A percentile compares a stretch with the other conserved stretches of the same genome.
These are phyloP conservation scores for Vaccinium myrtillus DNA, from an alignment of 148 eudicot genomes.

Conservation along the genomic window DNA sequence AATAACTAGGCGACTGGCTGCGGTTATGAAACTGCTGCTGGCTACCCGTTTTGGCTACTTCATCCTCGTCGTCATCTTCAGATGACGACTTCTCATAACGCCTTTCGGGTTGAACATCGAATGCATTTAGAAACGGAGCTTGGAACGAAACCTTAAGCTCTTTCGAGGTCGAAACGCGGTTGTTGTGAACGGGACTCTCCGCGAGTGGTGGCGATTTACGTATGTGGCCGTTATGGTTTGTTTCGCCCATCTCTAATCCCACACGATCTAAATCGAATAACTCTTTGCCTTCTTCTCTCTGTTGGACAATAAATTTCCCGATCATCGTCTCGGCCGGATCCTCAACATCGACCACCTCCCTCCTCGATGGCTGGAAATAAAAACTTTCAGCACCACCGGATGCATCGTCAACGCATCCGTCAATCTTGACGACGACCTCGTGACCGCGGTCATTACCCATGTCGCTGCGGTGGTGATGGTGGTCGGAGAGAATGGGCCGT, in stretches of 20 bases:
- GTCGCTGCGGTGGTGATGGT: background rate
- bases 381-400: background rate
- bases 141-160: slow-evolving; percentile 35
- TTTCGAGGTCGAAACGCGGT: slow-evolving; percentile 10
- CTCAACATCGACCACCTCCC: slow-evolving; percentile 19
- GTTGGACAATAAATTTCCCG: slow-evolving; percentile 9
- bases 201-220: background rate
- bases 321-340: slow-evolving; percentile 3
- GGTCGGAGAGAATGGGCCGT: slow-evolving; percentile 19
- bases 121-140: slow-evolving; percentile 2
- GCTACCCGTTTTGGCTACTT: background rate
- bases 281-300: background rate
- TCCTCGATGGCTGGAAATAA: background rate
- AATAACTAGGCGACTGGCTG: background rate
- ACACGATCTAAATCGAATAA: background rate
- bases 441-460: background rate
- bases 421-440: slow-evolving; percentile 27
- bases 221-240: background rate
- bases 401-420: background rate
- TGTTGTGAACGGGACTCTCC: background rate
- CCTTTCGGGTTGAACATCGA: slow-evolving; percentile 10
- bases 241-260: slow-evolving; percentile 8
- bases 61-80: slow-evolving; percentile 9
- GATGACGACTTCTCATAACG: background rate
- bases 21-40: background rate